phyloP scores from a whole-genome alignment of 805 yeast genomes.

The Lachancea lanzarotensis region DNA sequence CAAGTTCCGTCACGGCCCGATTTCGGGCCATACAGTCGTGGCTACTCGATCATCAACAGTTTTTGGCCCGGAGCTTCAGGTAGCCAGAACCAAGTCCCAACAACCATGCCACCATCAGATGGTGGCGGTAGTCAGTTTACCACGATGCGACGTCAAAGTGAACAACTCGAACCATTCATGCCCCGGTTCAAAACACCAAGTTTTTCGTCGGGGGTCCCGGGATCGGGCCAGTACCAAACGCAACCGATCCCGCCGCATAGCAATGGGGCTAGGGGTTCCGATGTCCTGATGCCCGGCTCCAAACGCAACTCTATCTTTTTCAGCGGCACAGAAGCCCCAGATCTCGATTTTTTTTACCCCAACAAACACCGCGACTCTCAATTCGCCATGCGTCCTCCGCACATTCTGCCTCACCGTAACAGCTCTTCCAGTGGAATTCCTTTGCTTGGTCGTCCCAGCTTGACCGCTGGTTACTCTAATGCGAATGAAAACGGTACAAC shows the following conservation, averaged over 20 bases:
- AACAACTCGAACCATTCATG: conserved; percentile 44
- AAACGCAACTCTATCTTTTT: conserved; percentile 26
- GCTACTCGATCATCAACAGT: conserved; percentile 29
- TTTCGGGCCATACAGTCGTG: conserved; percentile 23
- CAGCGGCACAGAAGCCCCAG: conserved; percentile 20
- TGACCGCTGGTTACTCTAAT: background rate
- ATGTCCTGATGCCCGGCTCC: conserved; percentile 17
- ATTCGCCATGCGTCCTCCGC: conserved; percentile 11
- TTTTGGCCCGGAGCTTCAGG: conserved; percentile 16
- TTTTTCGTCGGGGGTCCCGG: conserved; percentile 11
- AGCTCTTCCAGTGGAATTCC: conserved; percentile 4
- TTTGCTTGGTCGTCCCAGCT: conserved; percentile 18
- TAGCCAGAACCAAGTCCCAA: background rate
- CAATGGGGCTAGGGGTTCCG: conserved; percentile 1
- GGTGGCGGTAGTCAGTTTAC: conserved; percentile 13
- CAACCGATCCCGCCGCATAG: conserved; percentile 5
- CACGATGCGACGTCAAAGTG: conserved; percentile 39
- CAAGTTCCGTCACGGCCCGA: conserved; percentile 10
- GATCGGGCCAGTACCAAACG: conserved; percentile 7
- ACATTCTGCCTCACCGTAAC: conserved; percentile 6
- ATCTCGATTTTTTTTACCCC: conserved; percentile 19
- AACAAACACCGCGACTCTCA: conserved; percentile 9
- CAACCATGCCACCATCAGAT: conserved; percentile 1
- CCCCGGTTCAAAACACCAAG: conserved; percentile 31
- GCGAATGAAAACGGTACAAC: background rate